Base-by-base conservation (phyloP, 106 monocot genomes). In the Vanilla planifolia region DNA sequence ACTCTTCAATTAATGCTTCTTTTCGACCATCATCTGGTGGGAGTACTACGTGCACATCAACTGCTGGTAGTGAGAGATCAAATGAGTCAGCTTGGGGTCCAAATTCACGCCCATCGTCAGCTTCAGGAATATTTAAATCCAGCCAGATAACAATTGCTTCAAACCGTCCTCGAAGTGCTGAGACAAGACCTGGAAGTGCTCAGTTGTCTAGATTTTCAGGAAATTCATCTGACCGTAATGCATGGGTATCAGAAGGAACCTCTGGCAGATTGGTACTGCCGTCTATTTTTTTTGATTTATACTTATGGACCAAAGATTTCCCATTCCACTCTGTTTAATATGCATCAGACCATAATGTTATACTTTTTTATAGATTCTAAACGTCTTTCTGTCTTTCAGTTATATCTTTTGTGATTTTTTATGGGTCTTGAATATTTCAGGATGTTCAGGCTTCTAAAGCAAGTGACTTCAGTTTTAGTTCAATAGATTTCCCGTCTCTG, bases 401-500 rank as follows among this genome's bases (percentile, higher is more conserved):
- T n/a, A n/a, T n/a, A n/a, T n/a, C n/a, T n/a, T n/a, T n/a, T n/a
- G n/a, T n/a, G n/a, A n/a, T n/a, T n/a, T n/a, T n/a, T 32, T 29
- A 21, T 29, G 52, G 4, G 11, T 55, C 53, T 35, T 48, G 51
- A 11, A 26, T 11, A n/a, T 65, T 57, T 8, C 66, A 96, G 90
- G 72, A 66, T 2, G n/a, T 47, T 50, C 22, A 32, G 19, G 58
- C 77, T 27, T 71, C 69, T 7, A 81, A 70, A 53, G 62, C 17
- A 35, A 73, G 72, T 56, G 65, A 55, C 21, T 98, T 92, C 39
- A 77, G 64, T 48, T 62, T 92, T 63, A 98, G 73, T 67, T 85
- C 91, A 47, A 88, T 88, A 59, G 96, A 98, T 63, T 98, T 98
- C 64, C 96, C 96, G 21, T 66, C 92, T 19, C 86, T 98, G 48